These are phyloP conservation scores for Decorospora gaudefroyi DNA, from an alignment of 2,329 filamentous ascomycete species.

Conservation along the genomic window DNA sequence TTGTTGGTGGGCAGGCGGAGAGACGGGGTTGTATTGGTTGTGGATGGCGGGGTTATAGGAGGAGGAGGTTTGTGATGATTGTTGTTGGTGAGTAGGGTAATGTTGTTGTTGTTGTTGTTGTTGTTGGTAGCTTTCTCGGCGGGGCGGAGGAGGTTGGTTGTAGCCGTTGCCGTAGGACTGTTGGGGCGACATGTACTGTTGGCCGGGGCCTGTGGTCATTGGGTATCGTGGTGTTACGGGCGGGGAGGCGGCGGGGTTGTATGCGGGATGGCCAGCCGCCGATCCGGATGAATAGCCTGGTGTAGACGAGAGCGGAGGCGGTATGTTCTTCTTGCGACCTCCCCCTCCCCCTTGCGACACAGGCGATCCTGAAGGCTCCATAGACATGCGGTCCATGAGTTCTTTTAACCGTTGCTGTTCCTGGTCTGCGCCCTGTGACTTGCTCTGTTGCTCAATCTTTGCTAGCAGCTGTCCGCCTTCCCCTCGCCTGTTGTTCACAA, in stretches of 20 bases:
- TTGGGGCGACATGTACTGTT: conserved; percentile 43
- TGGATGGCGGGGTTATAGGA: conserved; percentile 53
- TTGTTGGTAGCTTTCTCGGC: conserved; percentile 43
- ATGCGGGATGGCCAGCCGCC: conserved; percentile 47
- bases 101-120: conserved; percentile 23
- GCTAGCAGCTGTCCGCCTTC: conserved; percentile 89
- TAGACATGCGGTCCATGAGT: conserved; percentile 93
- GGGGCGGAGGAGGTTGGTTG: conserved; percentile 36
- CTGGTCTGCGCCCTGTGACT: conserved; percentile 72
- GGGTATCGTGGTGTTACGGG: conserved; percentile 55
- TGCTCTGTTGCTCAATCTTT: conserved; percentile 82
- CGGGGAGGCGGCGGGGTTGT: conserved; percentile 57
- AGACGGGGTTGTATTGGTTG: conserved; percentile 50
- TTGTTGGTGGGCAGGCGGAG: conserved; percentile 62
- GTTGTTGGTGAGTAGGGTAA: conserved; percentile 21
- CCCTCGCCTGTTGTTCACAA: conserved; percentile 89
- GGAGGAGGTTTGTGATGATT: conserved; percentile 33
- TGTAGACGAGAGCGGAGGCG: conserved; percentile 46
- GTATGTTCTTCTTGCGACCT: conserved; percentile 45
- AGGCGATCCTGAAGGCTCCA: conserved; percentile 60
- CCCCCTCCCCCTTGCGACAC: conserved; percentile 36
- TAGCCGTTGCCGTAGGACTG: conserved; percentile 36
- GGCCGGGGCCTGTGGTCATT: conserved; percentile 35
- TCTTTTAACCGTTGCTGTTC: conserved; percentile 85
- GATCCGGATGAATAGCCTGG: conserved; percentile 46